Conservation (phyloP, 306 rosid species). For the Parietaria judaica region DNA sequence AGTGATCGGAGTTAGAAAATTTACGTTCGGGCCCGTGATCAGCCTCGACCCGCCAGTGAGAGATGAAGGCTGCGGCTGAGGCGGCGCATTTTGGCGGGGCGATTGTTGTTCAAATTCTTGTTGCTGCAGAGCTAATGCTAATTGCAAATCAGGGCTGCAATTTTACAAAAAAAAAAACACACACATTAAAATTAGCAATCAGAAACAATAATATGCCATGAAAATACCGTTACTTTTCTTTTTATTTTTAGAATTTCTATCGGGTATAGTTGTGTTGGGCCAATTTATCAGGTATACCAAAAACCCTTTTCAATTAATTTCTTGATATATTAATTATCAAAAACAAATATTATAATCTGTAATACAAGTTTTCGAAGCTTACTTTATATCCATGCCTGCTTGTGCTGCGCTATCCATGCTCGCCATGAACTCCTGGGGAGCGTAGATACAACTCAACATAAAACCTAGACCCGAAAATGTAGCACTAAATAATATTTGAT, state of each 20-base stretch:
- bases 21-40: constrained; percentile 91
- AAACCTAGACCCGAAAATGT: constrained; percentile 8
- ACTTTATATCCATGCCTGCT: constrained; percentile 69
- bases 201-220: no score
- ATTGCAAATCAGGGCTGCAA: constrained; percentile 81
- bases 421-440: constrained; percentile 87
- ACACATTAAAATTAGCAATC: no score
- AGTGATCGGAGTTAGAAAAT: constrained; percentile 11
- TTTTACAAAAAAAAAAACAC: constrained; percentile 2
- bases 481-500: constrained; percentile 12
- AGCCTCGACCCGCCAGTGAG: constrained; percentile 47
- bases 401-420: constrained; percentile 70
- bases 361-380: constrained; percentile 31
- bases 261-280: no score
- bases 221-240: neutral
- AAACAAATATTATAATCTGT: constrained; percentile 3
- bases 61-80: constrained; percentile 25
- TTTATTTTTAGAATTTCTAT: neutral
- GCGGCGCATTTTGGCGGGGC: constrained; percentile 54
- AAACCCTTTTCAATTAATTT: no score
- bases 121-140: constrained; percentile 95
- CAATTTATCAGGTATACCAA: neutral
- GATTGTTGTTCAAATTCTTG: constrained; percentile 92
- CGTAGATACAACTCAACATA: constrained; percentile 11
- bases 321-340: no score